phyloP scores from a whole-genome alignment of 1,284 basidiomycete species.

The Marasmius sp. region DNA sequence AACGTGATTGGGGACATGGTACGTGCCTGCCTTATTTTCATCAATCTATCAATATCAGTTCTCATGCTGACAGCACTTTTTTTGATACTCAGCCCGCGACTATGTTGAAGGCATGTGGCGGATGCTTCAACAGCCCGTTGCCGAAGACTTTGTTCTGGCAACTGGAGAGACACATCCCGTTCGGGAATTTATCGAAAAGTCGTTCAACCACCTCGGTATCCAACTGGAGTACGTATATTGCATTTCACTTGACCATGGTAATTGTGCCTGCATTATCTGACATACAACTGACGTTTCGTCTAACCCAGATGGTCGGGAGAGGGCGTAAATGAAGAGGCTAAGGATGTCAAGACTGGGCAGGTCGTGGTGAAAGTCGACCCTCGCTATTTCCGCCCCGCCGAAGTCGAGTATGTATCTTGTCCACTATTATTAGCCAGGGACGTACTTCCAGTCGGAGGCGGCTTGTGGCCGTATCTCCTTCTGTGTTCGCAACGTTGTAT shows the following conservation, averaged over 20 bases:
- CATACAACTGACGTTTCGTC: neutral
- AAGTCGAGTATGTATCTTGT: slow-evolving; percentile 76
- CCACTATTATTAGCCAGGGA: neutral
- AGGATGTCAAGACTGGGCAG: slow-evolving; percentile 64
- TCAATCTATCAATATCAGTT: neutral
- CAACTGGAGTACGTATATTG: slow-evolving; percentile 52
- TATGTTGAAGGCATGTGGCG: slow-evolving; percentile 95
- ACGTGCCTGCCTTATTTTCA: slow-evolving; percentile 21
- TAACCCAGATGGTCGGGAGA: slow-evolving; percentile 67
- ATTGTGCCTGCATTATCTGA: neutral
- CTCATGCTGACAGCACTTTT: neutral
- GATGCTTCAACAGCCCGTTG: slow-evolving; percentile 81
- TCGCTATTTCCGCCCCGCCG: slow-evolving; percentile 84
- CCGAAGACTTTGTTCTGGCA: slow-evolving; percentile 89
- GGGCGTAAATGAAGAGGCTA: slow-evolving; percentile 75
- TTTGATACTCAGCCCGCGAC: slow-evolving; percentile 59
- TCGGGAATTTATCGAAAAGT: slow-evolving; percentile 84
- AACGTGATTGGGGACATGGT: slow-evolving; percentile 95
- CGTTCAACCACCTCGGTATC: slow-evolving; percentile 71
- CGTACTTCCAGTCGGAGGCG: neutral
- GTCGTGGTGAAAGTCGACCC: slow-evolving; percentile 80
- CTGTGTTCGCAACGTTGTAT: no score
- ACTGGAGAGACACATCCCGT: slow-evolving; percentile 92
- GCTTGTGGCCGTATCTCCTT: no score
- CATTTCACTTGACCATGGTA: neutral